phyloP scores from a whole-genome alignment of 805 yeast species.

The Nadsonia fulvescens region DNA sequence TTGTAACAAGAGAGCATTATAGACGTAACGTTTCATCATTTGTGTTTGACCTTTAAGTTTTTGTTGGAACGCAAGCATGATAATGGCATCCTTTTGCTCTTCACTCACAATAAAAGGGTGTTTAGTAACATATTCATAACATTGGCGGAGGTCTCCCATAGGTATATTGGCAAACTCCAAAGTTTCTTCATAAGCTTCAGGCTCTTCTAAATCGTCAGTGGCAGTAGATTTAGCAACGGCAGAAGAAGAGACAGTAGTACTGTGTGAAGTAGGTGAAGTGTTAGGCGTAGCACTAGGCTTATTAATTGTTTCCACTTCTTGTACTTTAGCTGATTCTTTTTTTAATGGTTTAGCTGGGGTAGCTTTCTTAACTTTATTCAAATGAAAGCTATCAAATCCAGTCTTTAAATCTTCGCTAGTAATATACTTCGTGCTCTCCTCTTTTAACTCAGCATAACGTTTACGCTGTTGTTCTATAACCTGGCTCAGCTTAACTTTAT shows the following conservation, averaged over 20 bases:
- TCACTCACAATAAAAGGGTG: conserved; percentile 56
- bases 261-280: too few species aligned
- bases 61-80: conserved; percentile 82
- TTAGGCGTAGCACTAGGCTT: too few species aligned
- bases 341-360: neutral
- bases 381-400: conserved; percentile 44
- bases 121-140: conserved; percentile 32
- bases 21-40: conserved; percentile 47
- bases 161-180: conserved; percentile 41
- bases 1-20: conserved; percentile 64
- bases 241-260: too few species aligned
- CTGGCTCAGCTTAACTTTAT: conserved; percentile 50
- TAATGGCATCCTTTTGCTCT: conserved; percentile 76
- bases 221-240: too few species aligned
- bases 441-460: conserved; percentile 46
- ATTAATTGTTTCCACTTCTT: neutral
- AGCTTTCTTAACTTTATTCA: neutral
- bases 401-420: conserved; percentile 83
- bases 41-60: conserved; percentile 44
- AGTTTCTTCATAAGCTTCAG: conserved; percentile 4
- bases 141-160: conserved; percentile 26
- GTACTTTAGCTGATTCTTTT: neutral
- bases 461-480: conserved; percentile 45
- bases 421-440: conserved; percentile 58
- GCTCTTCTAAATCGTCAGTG: conserved; percentile 1